Evolutionary conservation across 2,329 filamentous ascomycete species (phyloP).

Genomic region (Alternaria infectoria): DNA sequence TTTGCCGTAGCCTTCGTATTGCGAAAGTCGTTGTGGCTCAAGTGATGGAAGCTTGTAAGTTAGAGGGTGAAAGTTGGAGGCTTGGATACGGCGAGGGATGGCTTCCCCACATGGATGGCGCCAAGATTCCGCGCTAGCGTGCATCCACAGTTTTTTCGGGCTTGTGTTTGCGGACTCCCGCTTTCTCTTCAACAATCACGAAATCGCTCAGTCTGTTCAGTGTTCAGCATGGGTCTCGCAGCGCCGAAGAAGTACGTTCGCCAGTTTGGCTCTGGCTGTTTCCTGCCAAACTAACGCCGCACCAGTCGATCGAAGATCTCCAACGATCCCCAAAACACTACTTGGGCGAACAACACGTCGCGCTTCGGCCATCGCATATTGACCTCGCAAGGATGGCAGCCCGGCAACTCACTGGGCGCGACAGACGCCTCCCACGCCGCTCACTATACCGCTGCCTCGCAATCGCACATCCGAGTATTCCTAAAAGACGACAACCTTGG

Average conservation of each 20-base stretch:
- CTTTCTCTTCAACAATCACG: conserved; percentile 10
- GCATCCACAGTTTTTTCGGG: conserved; percentile 39
- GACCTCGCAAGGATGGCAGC: conserved; percentile 86
- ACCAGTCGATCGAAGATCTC: conserved; percentile 73
- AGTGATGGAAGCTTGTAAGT: not conserved
- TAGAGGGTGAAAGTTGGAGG: not conserved
- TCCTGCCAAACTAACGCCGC: conserved; percentile 16
- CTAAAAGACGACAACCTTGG: conserved; percentile 93
- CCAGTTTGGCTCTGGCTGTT: not conserved
- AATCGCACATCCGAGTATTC: conserved; percentile 82
- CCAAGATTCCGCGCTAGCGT: conserved; percentile 39
- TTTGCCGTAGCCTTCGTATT: not conserved
- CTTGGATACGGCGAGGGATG: not conserved
- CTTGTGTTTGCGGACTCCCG: conserved; percentile 21
- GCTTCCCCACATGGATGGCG: conserved; percentile 27
- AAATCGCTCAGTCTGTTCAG: conserved; percentile 5
- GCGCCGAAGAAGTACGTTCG: conserved; percentile 67
- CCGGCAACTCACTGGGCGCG: conserved; percentile 81
- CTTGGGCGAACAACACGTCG: conserved; percentile 82
- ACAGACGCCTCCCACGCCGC: conserved; percentile 76
- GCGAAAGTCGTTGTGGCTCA: not conserved
- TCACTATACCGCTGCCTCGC: conserved; percentile 79
- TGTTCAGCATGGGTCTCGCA: conserved; percentile 68
- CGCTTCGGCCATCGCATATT: conserved; percentile 92
- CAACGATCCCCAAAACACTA: conserved; percentile 93